Percentiles rank a stretch among this genome's conserved stretches.
Evolutionary conservation across 805 yeast species (phyloP).

Genomic region (Brettanomyces sp.): DNA sequence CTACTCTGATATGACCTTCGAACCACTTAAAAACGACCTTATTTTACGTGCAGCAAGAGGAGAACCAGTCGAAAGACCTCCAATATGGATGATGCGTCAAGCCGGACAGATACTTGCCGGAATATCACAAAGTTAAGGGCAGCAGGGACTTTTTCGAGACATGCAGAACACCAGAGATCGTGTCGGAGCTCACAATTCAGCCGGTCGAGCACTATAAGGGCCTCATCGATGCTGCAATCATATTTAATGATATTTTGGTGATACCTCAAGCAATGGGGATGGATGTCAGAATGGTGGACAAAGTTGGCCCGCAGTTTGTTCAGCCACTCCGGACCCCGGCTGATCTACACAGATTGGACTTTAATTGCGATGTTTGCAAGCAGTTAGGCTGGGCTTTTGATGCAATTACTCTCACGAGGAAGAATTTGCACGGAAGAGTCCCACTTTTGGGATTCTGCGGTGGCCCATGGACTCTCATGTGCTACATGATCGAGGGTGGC

Average conservation of each 20-base stretch:
- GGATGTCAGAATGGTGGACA: slow-evolving; percentile 88
- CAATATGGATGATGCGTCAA: slow-evolving; percentile 97
- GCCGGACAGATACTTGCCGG: slow-evolving; percentile 93
- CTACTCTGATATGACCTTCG: slow-evolving; percentile 31
- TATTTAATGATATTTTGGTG: slow-evolving; percentile 89
- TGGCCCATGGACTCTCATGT: slow-evolving; percentile 95
- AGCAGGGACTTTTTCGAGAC: slow-evolving; percentile 85
- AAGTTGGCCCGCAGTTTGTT: slow-evolving; percentile 89
- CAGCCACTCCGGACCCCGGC: slow-evolving; percentile 71
- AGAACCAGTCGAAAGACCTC: slow-evolving; percentile 91
- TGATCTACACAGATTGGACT: slow-evolving; percentile 51
- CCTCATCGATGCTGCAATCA: slow-evolving; percentile 90
- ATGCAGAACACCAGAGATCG: slow-evolving; percentile 92
- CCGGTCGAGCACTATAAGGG: slow-evolving; percentile 88
- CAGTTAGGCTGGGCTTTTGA: slow-evolving; percentile 91
- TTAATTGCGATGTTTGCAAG: slow-evolving; percentile 56
- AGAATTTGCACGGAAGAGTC: slow-evolving; percentile 77
- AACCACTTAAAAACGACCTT: slow-evolving; percentile 80
- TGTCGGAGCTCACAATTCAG: slow-evolving; percentile 89
- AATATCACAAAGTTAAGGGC: slow-evolving; percentile 84
- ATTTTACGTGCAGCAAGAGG: slow-evolving; percentile 87
- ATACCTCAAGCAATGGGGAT: slow-evolving; percentile 98
- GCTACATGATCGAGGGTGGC: slow-evolving; percentile 97
- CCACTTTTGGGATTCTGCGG: slow-evolving; percentile 95
- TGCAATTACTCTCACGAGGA: slow-evolving; percentile 86